Percentiles rank a stretch among this genome's conserved stretches.
phyloP scores from a whole-genome alignment of 2,329 filamentous ascomycete genomes.

The Coccinonectria pachysandricola region DNA sequence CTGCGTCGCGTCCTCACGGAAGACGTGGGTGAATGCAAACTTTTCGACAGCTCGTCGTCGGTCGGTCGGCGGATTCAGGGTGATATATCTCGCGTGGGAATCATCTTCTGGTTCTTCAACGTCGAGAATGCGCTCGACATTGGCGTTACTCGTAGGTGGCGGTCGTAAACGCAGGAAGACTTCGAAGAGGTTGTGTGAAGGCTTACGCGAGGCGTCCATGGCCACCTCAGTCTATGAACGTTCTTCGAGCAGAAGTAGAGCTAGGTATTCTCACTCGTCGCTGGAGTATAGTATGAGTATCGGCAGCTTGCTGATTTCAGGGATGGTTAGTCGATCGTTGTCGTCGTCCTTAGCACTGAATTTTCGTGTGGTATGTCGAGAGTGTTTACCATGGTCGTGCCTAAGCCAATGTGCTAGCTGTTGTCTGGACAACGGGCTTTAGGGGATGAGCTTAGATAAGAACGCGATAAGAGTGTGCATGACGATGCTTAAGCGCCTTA shows the following conservation, averaged over 20 bases:
- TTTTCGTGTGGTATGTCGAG: no score
- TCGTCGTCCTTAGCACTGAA: no score
- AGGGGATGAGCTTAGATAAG: constrained; percentile 4
- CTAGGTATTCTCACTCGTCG: constrained; percentile 1
- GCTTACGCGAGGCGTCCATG: constrained; percentile 30
- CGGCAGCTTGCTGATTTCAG: constrained; percentile 13
- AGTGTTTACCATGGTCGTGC: constrained; percentile 6
- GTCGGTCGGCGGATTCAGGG: constrained; percentile 71
- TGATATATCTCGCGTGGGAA: constrained; percentile 55
- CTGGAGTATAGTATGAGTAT: constrained; percentile 6
- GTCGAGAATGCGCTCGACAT: constrained; percentile 61
- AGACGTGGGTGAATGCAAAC: constrained; percentile 89
- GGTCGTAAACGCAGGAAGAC: constrained; percentile 81
- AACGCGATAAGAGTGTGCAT: no score
- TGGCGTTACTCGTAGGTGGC: constrained; percentile 38
- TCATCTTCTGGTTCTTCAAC: constrained; percentile 51
- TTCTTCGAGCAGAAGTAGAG: constrained; percentile 5
- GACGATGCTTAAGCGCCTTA: not conserved
- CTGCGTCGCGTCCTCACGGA: constrained; percentile 77
- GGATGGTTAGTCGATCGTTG: constrained; percentile 9
- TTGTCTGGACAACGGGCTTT: constrained; percentile 10
- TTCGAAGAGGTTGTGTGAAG: constrained; percentile 61
- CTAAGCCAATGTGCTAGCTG: constrained; percentile 2
- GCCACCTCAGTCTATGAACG: constrained; percentile 4
- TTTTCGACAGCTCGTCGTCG: constrained; percentile 82